These are phyloP conservation scores for Alternaria longipes DNA, from an alignment of 2,329 filamentous ascomycete species.

Conservation along the genomic window DNA sequence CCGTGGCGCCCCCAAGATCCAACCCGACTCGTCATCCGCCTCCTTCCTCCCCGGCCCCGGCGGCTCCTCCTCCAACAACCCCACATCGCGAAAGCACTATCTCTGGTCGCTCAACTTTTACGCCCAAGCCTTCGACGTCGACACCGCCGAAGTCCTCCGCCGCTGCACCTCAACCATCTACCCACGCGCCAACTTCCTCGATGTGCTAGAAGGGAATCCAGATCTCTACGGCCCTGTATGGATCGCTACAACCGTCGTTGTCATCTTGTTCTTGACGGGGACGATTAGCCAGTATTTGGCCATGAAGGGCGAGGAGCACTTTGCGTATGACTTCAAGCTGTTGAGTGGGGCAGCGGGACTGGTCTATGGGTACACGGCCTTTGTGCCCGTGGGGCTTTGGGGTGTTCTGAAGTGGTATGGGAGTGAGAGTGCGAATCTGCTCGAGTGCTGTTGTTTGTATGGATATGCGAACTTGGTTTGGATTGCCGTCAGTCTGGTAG, in stretches of 20 bases:
- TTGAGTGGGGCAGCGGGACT: slow-evolving; percentile 90
- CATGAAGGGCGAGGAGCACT: slow-evolving; percentile 71
- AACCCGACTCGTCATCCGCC: slow-evolving; percentile 50
- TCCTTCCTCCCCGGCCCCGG: slow-evolving; percentile 51
- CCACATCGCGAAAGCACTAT: slow-evolving; percentile 72
- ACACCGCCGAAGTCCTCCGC: slow-evolving; percentile 86
- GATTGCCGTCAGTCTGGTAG: slow-evolving; percentile 92
- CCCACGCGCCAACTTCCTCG: slow-evolving; percentile 92
- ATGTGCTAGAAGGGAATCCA: slow-evolving; percentile 95
- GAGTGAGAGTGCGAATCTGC: slow-evolving; percentile 87
- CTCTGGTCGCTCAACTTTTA: slow-evolving; percentile 96
- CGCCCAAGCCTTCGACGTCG: slow-evolving; percentile 97
- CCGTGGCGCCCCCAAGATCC: slow-evolving; percentile 57
- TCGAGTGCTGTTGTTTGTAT: slow-evolving; percentile 96
- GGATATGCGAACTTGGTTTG: slow-evolving; percentile 97
- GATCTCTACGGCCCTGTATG: slow-evolving; percentile 97
- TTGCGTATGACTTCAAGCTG: slow-evolving; percentile 90
- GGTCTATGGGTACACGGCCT: slow-evolving; percentile 87
- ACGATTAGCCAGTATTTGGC: slow-evolving; percentile 93
- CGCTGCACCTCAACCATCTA: slow-evolving; percentile 90
- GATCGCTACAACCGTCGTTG: slow-evolving; percentile 97
- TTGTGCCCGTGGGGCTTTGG: slow-evolving; percentile 87
- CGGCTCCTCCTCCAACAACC: slow-evolving; percentile 18
- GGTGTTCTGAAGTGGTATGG: slow-evolving; percentile 93
- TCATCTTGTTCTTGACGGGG: slow-evolving; percentile 93